A percentile compares a stretch with the other conserved stretches of the same genome.
Conservation (phyloP, 2,329 filamentous ascomycete species). For the Colletotrichum sp. region DNA sequence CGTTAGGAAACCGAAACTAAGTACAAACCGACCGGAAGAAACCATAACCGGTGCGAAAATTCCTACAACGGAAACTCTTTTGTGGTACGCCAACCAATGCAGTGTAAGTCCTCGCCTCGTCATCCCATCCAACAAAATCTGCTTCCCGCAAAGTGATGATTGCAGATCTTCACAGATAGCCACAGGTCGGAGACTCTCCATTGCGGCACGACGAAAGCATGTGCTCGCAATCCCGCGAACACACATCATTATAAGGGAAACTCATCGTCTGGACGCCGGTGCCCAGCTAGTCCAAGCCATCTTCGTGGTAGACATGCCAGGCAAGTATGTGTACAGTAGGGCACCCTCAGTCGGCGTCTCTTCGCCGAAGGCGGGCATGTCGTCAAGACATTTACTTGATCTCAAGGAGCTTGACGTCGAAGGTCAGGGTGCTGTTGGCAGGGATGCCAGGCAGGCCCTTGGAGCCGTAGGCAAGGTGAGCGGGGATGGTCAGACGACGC, state of each 20-base stretch:
- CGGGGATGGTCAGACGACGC: conserved; percentile 88
- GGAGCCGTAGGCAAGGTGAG: conserved; percentile 88
- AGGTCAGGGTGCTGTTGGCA: conserved; percentile 86
- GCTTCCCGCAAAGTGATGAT: conserved; percentile 37
- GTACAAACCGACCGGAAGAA: conserved; percentile 21
- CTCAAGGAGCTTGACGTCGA: conserved; percentile 87
- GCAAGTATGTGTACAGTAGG: conserved; percentile 15
- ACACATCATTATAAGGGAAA: conserved; percentile 24
- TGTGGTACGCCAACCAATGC: conserved; percentile 57
- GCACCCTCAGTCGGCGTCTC: conserved; percentile 6
- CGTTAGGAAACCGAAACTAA: conserved; percentile 13
- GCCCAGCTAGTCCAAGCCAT: conserved; percentile 1
- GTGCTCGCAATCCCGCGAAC: conserved; percentile 20
- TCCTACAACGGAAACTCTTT: conserved; percentile 30
- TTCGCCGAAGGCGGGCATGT: background rate
- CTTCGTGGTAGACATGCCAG: background rate
- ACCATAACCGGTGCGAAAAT: conserved; percentile 12
- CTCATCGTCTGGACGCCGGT: conserved; percentile 4
- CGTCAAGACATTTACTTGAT: conserved; percentile 68
- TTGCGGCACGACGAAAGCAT: conserved; percentile 39
- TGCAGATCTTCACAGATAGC: conserved; percentile 46
- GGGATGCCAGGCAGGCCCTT: conserved; percentile 85
- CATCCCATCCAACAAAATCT: conserved; percentile 50
- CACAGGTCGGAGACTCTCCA: conserved; percentile 54
- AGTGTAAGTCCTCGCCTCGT: conserved; percentile 54